Evolutionary conservation across 148 eudicot genomes (phyloP), one percentile per base, ranked within the genome.

Genomic region (Persicaria maculosa): DNA sequence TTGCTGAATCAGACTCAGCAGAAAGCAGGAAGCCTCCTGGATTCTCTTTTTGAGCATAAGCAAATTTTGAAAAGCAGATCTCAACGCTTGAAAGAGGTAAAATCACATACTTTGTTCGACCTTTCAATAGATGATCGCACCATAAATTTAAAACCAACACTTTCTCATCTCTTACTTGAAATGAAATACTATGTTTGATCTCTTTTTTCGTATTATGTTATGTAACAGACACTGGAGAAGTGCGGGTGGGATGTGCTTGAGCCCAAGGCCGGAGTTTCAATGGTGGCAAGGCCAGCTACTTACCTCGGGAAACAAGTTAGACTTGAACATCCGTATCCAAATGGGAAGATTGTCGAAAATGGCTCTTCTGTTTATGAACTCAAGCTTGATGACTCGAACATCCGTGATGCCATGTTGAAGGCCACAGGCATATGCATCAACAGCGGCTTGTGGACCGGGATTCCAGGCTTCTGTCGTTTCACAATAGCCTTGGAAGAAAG

Each of bases 231-330:
- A 6, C 84, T 93, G 7, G 91, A 86, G 77, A 88, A 76, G 14
- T 86, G 89, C 84, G 98, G 98, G 50, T 93, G 98, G 98, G 91
- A 89, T 50, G 98, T 93, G 48, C 78, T 93, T 69, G 93, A 88
- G 77, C 81, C 97, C 44, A 73, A 48, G 47, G 93, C 86, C 5
- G 98, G 98, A 52, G 85, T 89, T 71, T 93, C 98, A 61, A 79
- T 93, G 83, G 83, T 91, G 69, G 98, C 98, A 77, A 88, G 76
- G 71, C 95, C 98, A 57, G 83, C 91, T 69, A 75, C 85, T 5
- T 86, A 85, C 75, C 77, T 86, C 4, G 97, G 93, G 44, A 93
- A 89, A 77, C 81, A 67, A 16, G 36, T 87, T 19, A 84, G 83
- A 54, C 77, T 94, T 16, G 58, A 75, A 31, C 10, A 31, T n/a